These are phyloP conservation scores for Termitomyces sp. DNA, from an alignment of 768 basidiomycete genomes.

Conservation along the genomic window DNA sequence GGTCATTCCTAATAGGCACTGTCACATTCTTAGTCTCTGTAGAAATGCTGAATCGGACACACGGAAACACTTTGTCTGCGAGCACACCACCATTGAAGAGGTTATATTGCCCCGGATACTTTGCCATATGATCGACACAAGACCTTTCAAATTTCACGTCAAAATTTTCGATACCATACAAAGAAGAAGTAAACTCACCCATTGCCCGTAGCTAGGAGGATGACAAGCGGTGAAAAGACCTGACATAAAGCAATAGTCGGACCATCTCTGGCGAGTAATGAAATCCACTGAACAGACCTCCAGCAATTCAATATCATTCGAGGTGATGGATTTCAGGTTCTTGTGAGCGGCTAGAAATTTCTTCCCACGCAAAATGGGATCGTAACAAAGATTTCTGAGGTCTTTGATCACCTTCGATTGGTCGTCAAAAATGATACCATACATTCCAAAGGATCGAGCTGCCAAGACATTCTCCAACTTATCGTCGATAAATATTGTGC, in stretches of 20 bases:
- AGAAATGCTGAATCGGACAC: not conserved
- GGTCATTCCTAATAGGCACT: not conserved
- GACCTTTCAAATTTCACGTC: not conserved
- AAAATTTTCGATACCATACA: no score
- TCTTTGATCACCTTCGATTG: not conserved
- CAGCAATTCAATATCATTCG: not conserved
- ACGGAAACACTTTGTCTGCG: not conserved
- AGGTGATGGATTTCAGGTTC: not conserved
- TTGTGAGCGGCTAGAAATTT: not conserved
- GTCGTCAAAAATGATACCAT: not conserved
- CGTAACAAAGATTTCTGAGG: not conserved
- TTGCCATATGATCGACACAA: not conserved
- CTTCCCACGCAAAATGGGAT: not conserved
- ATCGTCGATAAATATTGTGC: not conserved
- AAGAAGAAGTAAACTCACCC: not conserved
- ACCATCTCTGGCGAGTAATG: not conserved
- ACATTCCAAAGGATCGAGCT: not conserved
- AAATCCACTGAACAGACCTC: not conserved
- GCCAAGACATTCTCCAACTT: not conserved
- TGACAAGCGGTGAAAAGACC: not conserved
- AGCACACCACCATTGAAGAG: not conserved
- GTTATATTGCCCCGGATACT: not conserved
- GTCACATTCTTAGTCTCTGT: not conserved
- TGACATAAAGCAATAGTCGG: not conserved
- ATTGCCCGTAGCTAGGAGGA: not conserved